A percentile compares a stretch with the other conserved stretches of the same genome.
Evolutionary conservation across 495 filamentous ascomycete genomes (phyloP).

Genomic region (Lasiosphaeria ovina): DNA sequence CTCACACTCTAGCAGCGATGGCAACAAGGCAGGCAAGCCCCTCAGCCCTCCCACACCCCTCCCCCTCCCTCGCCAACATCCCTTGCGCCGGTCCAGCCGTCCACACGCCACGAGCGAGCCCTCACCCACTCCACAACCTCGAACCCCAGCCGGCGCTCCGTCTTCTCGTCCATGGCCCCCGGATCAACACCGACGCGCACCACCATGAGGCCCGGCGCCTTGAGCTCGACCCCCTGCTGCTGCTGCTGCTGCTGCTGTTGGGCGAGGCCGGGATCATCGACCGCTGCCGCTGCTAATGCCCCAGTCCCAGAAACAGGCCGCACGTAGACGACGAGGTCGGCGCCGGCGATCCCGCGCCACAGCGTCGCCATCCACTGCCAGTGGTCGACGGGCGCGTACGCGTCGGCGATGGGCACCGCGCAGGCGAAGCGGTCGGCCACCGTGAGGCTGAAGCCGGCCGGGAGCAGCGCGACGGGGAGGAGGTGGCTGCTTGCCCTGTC

Average conservation of each 20-base stretch:
- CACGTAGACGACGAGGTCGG: conserved; percentile 82
- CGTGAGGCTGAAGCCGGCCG: conserved; percentile 69
- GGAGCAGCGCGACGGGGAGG: conserved; percentile 69
- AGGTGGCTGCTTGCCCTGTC: background rate
- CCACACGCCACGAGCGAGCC: conserved; percentile 16
- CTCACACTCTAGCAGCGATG: no score
- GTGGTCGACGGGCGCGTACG: conserved; percentile 80
- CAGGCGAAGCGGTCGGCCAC: conserved; percentile 71
- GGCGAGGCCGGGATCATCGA: no score
- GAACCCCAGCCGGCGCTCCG: conserved; percentile 70
- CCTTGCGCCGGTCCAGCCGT: conserved; percentile 1
- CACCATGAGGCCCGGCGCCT: conserved; percentile 21
- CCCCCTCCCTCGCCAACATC: conserved; percentile 25
- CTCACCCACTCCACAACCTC: conserved; percentile 81
- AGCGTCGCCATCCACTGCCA: conserved; percentile 98
- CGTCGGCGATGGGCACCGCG: conserved; percentile 69
- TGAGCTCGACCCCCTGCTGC: conserved; percentile 55
- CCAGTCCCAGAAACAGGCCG: conserved; percentile 20
- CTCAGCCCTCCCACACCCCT: conserved; percentile 5
- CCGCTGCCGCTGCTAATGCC: no score
- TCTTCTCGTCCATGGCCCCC: conserved; percentile 59
- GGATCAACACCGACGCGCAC: conserved; percentile 22
- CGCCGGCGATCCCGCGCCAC: conserved; percentile 83
- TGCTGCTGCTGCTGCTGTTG: conserved; percentile 19
- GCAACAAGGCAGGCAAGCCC: no score